These are phyloP conservation scores for Calycina herbarum DNA, from an alignment of 2,329 filamentous ascomycete species.

Conservation along the genomic window DNA sequence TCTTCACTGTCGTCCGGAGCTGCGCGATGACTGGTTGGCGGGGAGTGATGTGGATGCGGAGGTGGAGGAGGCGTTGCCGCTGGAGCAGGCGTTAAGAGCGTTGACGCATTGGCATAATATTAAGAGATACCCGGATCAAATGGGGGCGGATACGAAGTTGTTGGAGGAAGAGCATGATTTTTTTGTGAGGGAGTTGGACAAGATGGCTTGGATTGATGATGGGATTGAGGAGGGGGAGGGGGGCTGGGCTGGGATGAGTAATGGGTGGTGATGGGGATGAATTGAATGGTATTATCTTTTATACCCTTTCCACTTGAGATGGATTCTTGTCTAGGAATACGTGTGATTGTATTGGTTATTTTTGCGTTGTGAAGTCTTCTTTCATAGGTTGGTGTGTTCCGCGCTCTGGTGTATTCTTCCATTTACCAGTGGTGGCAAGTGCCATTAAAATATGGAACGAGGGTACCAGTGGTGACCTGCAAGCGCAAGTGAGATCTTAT, in stretches of 20 bases:
- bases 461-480: background rate
- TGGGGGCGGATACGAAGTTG: conserved; percentile 55
- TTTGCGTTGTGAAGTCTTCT: background rate
- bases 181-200: conserved; percentile 75
- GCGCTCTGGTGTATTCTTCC: background rate
- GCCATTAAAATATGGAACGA: background rate
- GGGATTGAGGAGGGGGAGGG: conserved; percentile 42
- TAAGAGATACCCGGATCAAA: conserved; percentile 75
- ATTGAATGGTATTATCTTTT: background rate
- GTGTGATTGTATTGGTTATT: background rate
- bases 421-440: background rate
- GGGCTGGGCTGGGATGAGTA: conserved; percentile 30
- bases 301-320: background rate
- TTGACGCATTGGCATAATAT: conserved; percentile 96
- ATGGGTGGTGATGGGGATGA: conserved; percentile 19
- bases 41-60: conserved; percentile 91
- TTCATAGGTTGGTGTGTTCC: background rate
- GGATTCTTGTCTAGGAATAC: background rate
- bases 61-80: conserved; percentile 86
- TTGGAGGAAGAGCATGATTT: conserved; percentile 76
- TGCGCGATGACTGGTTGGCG: conserved; percentile 92
- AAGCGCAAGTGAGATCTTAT: background rate
- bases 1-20: conserved; percentile 85
- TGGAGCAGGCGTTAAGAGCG: conserved; percentile 86
- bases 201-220: conserved; percentile 52